Evolutionary conservation across 116 monocot genomes (phyloP).

Genomic region (Cymodocea nodosa): DNA sequence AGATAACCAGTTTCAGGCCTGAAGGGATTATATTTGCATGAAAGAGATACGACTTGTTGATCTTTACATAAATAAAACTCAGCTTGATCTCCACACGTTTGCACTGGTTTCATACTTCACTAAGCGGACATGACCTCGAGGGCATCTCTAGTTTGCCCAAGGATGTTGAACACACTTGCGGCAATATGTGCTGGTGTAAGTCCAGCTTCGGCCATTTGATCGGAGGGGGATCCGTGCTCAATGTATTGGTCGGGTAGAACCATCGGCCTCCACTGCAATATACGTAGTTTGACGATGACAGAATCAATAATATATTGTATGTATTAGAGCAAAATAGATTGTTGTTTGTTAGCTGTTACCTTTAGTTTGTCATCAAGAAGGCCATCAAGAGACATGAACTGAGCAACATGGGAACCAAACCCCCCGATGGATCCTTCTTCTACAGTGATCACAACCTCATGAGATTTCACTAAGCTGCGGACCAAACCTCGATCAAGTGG

Average conservation of each 20-base stretch:
- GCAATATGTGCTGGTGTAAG: constrained; percentile 79
- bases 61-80: no score
- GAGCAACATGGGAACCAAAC: constrained; percentile 90
- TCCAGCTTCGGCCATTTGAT: constrained; percentile 83
- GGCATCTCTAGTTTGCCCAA: constrained; percentile 79
- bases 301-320: not conserved
- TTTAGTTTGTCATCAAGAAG: constrained; percentile 68
- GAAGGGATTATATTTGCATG: no score
- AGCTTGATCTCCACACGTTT: no score
- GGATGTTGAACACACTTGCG: constrained; percentile 73
- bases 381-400: constrained; percentile 88
- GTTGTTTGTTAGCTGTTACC: constrained; percentile 17
- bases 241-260: constrained; percentile 92
- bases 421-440: constrained; percentile 95
- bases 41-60: no score
- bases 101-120: not conserved
- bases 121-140: constrained; percentile 31
- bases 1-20: no score
- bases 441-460: constrained; percentile 76
- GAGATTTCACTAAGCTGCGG: constrained; percentile 56
- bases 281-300: not conserved
- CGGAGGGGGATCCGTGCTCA: constrained; percentile 71
- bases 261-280: constrained; percentile 82
- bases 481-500: constrained; percentile 72
- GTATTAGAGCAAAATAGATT: no score